Percentiles rank a stretch among this genome's conserved stretches.
phyloP scores from a whole-genome alignment of 768 basidiomycete species.

The Cyclocybe aegerita region DNA sequence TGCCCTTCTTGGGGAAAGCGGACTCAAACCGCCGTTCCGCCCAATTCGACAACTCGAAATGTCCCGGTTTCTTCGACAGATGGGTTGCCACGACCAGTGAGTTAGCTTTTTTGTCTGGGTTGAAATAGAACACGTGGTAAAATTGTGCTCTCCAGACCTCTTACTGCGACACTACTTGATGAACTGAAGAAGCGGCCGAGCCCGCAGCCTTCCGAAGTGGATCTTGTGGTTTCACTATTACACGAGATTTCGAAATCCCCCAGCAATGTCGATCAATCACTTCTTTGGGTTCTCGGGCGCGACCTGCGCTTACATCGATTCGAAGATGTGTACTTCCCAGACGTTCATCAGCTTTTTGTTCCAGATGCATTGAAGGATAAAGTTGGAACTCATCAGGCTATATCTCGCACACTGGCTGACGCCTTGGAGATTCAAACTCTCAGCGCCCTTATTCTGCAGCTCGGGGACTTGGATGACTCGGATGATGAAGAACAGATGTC shows the following conservation, averaged over 20 bases:
- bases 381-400: slow-evolving; percentile 6
- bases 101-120: not conserved
- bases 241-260: slow-evolving; percentile 12
- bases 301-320: slow-evolving; percentile 1
- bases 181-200: no score
- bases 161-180: no score
- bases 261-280: not conserved
- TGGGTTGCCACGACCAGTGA: slow-evolving; percentile 13
- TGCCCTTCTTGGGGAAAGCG: slow-evolving; percentile 8
- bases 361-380: slow-evolving; percentile 1
- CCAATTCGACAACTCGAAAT: not conserved
- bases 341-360: not conserved
- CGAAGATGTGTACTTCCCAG: slow-evolving; percentile 8
- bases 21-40: slow-evolving; percentile 7
- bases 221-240: slow-evolving; percentile 5
- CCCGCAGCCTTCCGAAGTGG: not conserved
- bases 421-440: slow-evolving; percentile 9
- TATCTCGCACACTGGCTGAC: slow-evolving; percentile 11
- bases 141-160: no score
- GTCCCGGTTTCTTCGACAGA: not conserved
- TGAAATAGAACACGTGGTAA: no score
- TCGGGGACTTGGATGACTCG: slow-evolving; percentile 9
- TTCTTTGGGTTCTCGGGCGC: slow-evolving; percentile 3
- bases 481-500: slow-evolving; percentile 17
- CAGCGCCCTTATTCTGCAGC: slow-evolving; percentile 10